Evolutionary conservation across 345 rosid genomes (phyloP), one percentile per base, ranked within the genome.

Genomic region (Crucihimalaya himalaica): DNA sequence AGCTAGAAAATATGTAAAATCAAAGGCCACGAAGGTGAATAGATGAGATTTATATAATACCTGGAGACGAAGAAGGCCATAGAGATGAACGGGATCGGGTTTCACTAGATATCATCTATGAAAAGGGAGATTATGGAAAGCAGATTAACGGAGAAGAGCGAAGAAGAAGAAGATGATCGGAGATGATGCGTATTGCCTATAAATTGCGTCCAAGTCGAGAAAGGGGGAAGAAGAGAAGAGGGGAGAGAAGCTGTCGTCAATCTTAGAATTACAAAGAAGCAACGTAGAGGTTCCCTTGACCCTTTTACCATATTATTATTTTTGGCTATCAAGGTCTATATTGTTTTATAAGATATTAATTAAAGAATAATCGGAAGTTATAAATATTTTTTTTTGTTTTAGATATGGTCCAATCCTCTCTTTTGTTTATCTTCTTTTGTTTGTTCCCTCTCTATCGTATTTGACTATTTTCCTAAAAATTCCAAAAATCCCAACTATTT

Each of bases 211-310:
- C 11, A 34, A 69, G 46, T 43, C 28, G 42, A 69, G 6, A 68
- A 46, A 32, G 14, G 6, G 45, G 7, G 6, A 47, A 27, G 20
- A 48, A n/a, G 21, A 23, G 11, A 34, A 10, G 39, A 35, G 39
- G 9, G 9, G 39, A 31, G 8, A 60, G 23, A 60, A 15, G 23
- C 11, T 51, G 63, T 63, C 70, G 63, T 54, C 42, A 31, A 63
- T n/a, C n/a, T n/a, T 63, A 62, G 19, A 72, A 72, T 2, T 2
- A n/a, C 15, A 18, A 14, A 27, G 32, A 71, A 25, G 51, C 68
- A 35, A 60, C 32, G 58, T 59, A 23, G n/a, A 70, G 20, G 16
- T 71, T 50, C 63, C 63, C 57, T 73, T 64, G 57, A 73, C 71
- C 77, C 37, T 2, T 54, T 72, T 72, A 42, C 76, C 54, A 20